These are phyloP conservation scores for Xylaria sp. DNA, from an alignment of 2,329 filamentous ascomycete species.

Conservation along the genomic window DNA sequence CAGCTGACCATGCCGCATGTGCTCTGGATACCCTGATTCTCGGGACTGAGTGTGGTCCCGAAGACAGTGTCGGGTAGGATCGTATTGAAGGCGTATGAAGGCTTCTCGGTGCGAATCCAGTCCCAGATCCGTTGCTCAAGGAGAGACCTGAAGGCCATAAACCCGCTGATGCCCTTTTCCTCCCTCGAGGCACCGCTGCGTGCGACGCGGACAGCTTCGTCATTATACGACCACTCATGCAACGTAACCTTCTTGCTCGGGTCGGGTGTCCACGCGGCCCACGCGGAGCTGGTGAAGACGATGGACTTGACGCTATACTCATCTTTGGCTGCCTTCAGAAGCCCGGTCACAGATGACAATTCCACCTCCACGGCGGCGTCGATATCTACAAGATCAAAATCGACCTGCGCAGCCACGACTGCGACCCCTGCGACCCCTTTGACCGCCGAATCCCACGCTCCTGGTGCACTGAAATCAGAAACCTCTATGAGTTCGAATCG, in stretches of 20 bases:
- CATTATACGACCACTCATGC: constrained; percentile 41
- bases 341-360: constrained; percentile 21
- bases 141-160: constrained; percentile 43
- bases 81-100: constrained; percentile 41
- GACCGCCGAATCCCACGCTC: constrained; percentile 35
- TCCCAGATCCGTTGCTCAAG: constrained; percentile 43
- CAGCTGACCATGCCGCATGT: constrained; percentile 43
- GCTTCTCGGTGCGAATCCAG: constrained; percentile 40
- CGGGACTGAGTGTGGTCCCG: constrained; percentile 38
- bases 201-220: constrained; percentile 36
- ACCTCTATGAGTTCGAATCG: constrained; percentile 40
- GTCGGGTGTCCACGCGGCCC: constrained; percentile 42
- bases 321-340: constrained; percentile 36
- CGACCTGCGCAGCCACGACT: constrained; percentile 35
- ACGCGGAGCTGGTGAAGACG: constrained; percentile 41
- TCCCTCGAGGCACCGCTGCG: constrained; percentile 21
- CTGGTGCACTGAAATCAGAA: constrained; percentile 35
- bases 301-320: constrained; percentile 38
- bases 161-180: constrained; percentile 35
- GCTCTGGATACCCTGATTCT: constrained; percentile 39
- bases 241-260: constrained; percentile 32
- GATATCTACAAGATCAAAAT: constrained; percentile 32
- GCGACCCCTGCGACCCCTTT: constrained; percentile 37
- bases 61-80: constrained; percentile 42
- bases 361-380: constrained; percentile 35